Conservation (phyloP, 768 basidiomycete species). For the Mycena rebaudengoi region DNA sequence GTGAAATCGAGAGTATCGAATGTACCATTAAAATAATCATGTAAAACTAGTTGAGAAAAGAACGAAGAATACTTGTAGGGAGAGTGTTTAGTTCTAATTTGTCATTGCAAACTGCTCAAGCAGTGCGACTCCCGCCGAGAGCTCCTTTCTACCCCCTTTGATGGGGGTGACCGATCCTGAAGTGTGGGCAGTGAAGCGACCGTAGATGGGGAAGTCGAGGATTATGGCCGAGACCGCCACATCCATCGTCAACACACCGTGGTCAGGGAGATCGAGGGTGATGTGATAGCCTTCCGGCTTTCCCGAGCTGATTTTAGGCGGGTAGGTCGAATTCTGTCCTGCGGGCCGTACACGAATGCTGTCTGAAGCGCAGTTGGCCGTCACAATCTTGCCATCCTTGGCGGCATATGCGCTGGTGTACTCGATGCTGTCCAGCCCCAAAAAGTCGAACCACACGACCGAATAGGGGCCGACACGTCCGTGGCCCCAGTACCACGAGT, state of each 20-base stretch:
- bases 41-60: too few species aligned
- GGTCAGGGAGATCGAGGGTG: not conserved
- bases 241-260: not conserved
- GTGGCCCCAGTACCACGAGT: slow-evolving; percentile 25
- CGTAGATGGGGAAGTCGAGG: too few species aligned
- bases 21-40: too few species aligned
- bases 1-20: too few species aligned
- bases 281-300: slow-evolving; percentile 4
- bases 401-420: slow-evolving; percentile 15
- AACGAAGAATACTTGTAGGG: too few species aligned
- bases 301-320: not conserved
- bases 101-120: too few species aligned
- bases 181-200: too few species aligned
- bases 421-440: not conserved
- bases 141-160: too few species aligned
- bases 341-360: slow-evolving; percentile 10
- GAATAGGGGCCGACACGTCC: slow-evolving; percentile 17
- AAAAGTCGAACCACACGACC: slow-evolving; percentile 22
- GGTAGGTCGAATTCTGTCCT: slow-evolving; percentile 5
- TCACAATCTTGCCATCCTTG: not conserved
- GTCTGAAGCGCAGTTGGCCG: not conserved
- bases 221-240: too few species aligned
- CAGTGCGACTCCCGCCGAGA: too few species aligned
- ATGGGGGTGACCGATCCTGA: too few species aligned
- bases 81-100: too few species aligned